phyloP scores from a whole-genome alignment of 106 monocot genomes.

The Dactylorhiza incarnata region DNA sequence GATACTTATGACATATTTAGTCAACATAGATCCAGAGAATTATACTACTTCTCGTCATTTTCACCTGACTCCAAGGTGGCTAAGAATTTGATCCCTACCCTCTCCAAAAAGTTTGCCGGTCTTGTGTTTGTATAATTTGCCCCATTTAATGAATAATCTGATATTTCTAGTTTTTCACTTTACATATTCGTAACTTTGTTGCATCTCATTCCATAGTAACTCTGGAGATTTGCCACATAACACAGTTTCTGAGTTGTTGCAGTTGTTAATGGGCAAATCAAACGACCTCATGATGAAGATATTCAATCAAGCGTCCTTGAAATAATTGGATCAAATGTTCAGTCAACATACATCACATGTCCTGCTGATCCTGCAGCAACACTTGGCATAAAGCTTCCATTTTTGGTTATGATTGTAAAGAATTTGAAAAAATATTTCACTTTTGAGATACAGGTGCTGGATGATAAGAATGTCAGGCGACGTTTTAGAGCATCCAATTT shows the following conservation, averaged over 20 bases:
- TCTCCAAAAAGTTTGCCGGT: not conserved
- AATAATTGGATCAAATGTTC: conserved; percentile 88
- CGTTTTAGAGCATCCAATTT: conserved; percentile 94
- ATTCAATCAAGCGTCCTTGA: conserved; percentile 97
- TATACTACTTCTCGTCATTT: not conserved
- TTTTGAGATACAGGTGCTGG: conserved; percentile 96
- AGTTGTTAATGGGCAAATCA: conserved; percentile 91
- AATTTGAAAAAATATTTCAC: conserved; percentile 95
- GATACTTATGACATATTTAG: not conserved
- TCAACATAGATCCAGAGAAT: not conserved
- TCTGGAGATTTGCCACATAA: not conserved
- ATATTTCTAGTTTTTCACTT: not conserved
- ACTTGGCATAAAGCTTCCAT: conserved; percentile 94
- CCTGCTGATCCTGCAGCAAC: conserved; percentile 93
- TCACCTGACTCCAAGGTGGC: not conserved
- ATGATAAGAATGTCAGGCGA: conserved; percentile 96
- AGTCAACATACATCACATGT: conserved; percentile 92
- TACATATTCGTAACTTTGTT: not conserved
- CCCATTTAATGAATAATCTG: not conserved
- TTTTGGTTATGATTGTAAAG: conserved; percentile 90
- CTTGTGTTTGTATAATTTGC: not conserved
- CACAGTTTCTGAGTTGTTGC: conserved; percentile 17
- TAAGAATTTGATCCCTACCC: not conserved
- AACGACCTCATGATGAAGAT: conserved; percentile 87
- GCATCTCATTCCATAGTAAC: not conserved